Percentiles rank a stretch among this genome's conserved stretches.
Evolutionary conservation across 148 eudicot species (phyloP).

Genomic region (Vaccinium myrtillus): DNA sequence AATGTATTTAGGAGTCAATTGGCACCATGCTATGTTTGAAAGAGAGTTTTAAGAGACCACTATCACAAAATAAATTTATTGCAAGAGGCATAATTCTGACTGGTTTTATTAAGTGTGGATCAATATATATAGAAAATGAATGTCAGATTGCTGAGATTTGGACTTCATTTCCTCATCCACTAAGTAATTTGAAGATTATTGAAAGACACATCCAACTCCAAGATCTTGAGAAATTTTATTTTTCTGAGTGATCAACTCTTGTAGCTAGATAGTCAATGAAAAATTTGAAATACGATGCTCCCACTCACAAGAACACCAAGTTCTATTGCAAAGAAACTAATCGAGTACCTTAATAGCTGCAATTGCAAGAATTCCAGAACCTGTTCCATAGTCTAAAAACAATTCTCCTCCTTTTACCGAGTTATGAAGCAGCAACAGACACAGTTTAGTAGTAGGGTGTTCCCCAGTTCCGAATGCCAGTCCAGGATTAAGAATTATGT

Average conservation of each 20-base stretch:
- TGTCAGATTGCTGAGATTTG: background rate
- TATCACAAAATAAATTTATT: background rate
- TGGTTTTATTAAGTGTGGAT: background rate
- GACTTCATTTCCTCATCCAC: background rate
- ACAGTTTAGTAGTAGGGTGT: constrained; percentile 91
- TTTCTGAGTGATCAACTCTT: background rate
- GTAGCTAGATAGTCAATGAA: background rate
- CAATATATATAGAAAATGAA: background rate
- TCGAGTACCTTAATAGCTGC: constrained; percentile 83
- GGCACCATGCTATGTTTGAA: background rate
- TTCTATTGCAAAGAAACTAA: background rate
- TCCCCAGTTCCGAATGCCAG: constrained; percentile 97
- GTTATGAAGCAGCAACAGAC: constrained; percentile 61
- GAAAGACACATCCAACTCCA: background rate
- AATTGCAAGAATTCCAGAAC: constrained; percentile 92
- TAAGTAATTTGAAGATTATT: background rate
- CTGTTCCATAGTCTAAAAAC: constrained; percentile 91
- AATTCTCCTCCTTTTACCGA: constrained; percentile 74
- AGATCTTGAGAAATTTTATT: background rate
- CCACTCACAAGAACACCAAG: background rate
- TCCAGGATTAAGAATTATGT: constrained; percentile 79
- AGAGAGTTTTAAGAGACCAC: background rate
- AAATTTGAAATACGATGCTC: constrained; percentile 3
- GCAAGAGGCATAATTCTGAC: background rate
- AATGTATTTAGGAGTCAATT: background rate